Percentiles rank a stretch among this genome's conserved stretches.
phyloP scores from a whole-genome alignment of 2,329 filamentous ascomycete genomes.

The Shiraia sp. region DNA sequence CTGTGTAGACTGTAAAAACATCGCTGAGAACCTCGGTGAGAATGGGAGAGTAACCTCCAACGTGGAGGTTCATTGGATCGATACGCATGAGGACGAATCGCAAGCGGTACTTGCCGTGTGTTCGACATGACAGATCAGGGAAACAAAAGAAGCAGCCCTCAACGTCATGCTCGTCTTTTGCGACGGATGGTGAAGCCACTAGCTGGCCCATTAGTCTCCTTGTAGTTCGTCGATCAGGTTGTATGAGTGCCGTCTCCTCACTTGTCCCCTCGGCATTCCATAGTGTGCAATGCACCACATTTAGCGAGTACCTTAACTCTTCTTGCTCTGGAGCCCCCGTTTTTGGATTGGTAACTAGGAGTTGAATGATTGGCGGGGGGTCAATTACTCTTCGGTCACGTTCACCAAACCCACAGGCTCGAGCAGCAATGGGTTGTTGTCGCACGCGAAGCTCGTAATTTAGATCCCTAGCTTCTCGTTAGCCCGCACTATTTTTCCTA shows the following conservation, averaged over 20 bases:
- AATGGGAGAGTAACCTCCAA: slow-evolving; percentile 55
- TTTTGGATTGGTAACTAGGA: slow-evolving; percentile 64
- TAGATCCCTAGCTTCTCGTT: slow-evolving; percentile 35
- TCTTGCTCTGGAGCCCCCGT: slow-evolving; percentile 55
- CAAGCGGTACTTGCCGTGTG: slow-evolving; percentile 74
- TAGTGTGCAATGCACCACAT: slow-evolving; percentile 76
- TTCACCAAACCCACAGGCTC: slow-evolving; percentile 83
- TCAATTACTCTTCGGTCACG: slow-evolving; percentile 81
- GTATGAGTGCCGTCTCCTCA: slow-evolving; percentile 70
- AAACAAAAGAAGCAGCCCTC: slow-evolving; percentile 88
- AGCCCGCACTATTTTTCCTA: slow-evolving; percentile 23
- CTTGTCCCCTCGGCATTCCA: slow-evolving; percentile 69
- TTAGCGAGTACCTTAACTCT: slow-evolving; percentile 67
- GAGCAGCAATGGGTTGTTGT: slow-evolving; percentile 76
- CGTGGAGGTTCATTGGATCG: slow-evolving; percentile 62
- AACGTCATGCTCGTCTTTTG: slow-evolving; percentile 70
- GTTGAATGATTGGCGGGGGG: slow-evolving; percentile 79
- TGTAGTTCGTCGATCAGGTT: slow-evolving; percentile 72
- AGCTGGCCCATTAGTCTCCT: slow-evolving; percentile 79
- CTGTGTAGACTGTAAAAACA: slow-evolving; percentile 78
- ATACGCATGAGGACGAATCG: slow-evolving; percentile 75
- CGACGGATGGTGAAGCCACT: slow-evolving; percentile 76
- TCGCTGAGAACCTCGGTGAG: slow-evolving; percentile 65
- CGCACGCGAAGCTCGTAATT: slow-evolving; percentile 64
- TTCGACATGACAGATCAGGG: slow-evolving; percentile 78